These are phyloP conservation scores for Fraxinus sp. DNA, from an alignment of 305 asterid species.

Conservation along the genomic window DNA sequence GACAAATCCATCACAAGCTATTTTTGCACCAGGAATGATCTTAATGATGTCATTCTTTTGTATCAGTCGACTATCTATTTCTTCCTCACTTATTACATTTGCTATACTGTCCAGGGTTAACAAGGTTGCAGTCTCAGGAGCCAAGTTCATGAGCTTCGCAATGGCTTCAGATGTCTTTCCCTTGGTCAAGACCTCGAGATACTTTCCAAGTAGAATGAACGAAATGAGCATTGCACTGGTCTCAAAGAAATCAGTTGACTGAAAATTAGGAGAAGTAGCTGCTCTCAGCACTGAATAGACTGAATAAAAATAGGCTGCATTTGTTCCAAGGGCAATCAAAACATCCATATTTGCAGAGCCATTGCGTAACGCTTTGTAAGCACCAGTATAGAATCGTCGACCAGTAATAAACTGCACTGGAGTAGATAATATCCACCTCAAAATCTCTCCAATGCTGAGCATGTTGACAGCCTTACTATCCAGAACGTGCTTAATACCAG, in stretches of 20 bases:
- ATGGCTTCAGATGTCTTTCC: conserved; percentile 64
- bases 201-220: conserved; percentile 56
- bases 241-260: conserved; percentile 54
- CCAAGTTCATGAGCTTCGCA: conserved; percentile 56
- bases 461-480: conserved; percentile 50
- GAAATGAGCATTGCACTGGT: conserved; percentile 62
- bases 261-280: conserved; percentile 43
- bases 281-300: conserved; percentile 56
- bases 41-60: conserved; percentile 66
- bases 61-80: conserved; percentile 68
- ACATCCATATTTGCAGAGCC: conserved; percentile 64
- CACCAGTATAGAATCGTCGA: conserved; percentile 48
- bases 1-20: conserved; percentile 76
- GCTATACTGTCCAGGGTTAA: conserved; percentile 50
- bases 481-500: conserved; percentile 41
- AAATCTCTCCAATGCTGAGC: conserved; percentile 48
- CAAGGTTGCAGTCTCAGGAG: conserved; percentile 48
- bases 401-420: conserved; percentile 61
- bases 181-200: conserved; percentile 56
- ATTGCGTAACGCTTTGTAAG: conserved; percentile 47
- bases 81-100: conserved; percentile 62
- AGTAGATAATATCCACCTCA: conserved; percentile 48
- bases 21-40: conserved; percentile 76
- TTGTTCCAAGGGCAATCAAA: conserved; percentile 54
- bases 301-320: conserved; percentile 58